Percentiles rank a stretch among this genome's conserved stretches.
Evolutionary conservation across 805 yeast species (phyloP).

Genomic region (Saturnispora mendoncae): DNA sequence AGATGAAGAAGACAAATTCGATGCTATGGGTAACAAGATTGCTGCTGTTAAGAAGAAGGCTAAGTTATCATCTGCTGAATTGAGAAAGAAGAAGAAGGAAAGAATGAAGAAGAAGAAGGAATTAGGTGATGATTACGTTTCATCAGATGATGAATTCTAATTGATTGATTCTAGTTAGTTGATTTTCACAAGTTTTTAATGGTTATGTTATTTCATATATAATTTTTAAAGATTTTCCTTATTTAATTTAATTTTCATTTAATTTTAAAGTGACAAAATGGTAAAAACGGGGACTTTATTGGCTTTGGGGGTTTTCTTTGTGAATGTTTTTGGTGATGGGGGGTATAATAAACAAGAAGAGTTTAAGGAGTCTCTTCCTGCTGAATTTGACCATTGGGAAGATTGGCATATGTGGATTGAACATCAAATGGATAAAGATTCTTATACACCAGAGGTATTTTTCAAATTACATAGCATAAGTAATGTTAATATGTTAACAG

Average conservation of each 20-base stretch:
- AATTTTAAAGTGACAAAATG: too few species aligned
- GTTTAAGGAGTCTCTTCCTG: conserved; percentile 40
- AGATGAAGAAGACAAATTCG: conserved; percentile 96
- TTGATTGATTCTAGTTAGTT: too few species aligned
- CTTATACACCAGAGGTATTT: conserved; percentile 44
- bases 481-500: conserved; percentile 24
- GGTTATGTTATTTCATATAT: neutral
- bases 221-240: neutral
- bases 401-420: conserved; percentile 88
- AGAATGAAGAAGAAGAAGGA: conserved; percentile 99
- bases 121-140: conserved; percentile 97
- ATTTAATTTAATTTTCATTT: neutral
- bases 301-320: neutral
- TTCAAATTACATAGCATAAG: conserved; percentile 73
- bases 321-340: neutral
- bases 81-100: conserved; percentile 99
- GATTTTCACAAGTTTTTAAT: too few species aligned
- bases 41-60: conserved; percentile 91
- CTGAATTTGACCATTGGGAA: conserved; percentile 51
- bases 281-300: neutral
- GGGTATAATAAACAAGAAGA: conserved; percentile 10
- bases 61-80: conserved; percentile 97
- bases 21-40: conserved; percentile 99
- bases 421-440: conserved; percentile 43
- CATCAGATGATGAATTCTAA: conserved; percentile 80